Evolutionary conservation across 2,329 filamentous ascomycete genomes (phyloP).

Genomic region (Domatiomyces catenatus): DNA sequence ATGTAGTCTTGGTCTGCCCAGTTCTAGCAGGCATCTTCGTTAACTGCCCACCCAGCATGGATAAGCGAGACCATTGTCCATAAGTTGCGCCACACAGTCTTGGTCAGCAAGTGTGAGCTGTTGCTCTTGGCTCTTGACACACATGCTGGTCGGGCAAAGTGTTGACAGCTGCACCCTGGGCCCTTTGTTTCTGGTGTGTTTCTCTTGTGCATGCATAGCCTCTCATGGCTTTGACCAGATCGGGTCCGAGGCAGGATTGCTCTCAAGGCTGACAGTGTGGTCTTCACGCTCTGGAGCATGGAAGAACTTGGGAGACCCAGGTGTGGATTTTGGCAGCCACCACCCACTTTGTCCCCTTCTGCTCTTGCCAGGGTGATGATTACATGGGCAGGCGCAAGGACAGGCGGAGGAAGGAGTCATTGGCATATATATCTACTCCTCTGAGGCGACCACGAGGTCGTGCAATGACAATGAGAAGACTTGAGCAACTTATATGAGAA

Average conservation of each 20-base stretch:
- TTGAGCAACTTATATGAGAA: too few species aligned
- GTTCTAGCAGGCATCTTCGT: slow-evolving; percentile 70
- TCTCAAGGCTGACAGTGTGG: slow-evolving; percentile 95
- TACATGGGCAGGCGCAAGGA: background rate
- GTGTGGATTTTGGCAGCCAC: slow-evolving; percentile 57
- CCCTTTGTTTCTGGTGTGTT: slow-evolving; percentile 90
- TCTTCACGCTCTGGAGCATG: slow-evolving; percentile 87
- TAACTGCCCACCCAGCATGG: slow-evolving; percentile 61
- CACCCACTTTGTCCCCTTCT: too few species aligned
- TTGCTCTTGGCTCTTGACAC: slow-evolving; percentile 99
- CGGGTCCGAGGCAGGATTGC: slow-evolving; percentile 89
- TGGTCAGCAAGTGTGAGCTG: slow-evolving; percentile 80
- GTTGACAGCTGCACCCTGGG: slow-evolving; percentile 91
- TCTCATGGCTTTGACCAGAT: slow-evolving; percentile 97
- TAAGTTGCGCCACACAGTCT: slow-evolving; percentile 92
- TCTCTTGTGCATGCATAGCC: slow-evolving; percentile 91
- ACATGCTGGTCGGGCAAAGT: slow-evolving; percentile 94
- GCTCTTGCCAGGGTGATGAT: too few species aligned
- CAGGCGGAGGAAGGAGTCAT: background rate
- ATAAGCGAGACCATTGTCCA: slow-evolving; percentile 89
- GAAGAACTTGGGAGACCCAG: slow-evolving; percentile 84
- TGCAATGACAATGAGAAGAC: background rate
- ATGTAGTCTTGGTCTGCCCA: slow-evolving; percentile 95
- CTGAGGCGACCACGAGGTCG: background rate
- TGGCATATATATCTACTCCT: too few species aligned